Base-by-base conservation (phyloP, 1,284 basidiomycete species). In the Pseudozyma sp. region DNA sequence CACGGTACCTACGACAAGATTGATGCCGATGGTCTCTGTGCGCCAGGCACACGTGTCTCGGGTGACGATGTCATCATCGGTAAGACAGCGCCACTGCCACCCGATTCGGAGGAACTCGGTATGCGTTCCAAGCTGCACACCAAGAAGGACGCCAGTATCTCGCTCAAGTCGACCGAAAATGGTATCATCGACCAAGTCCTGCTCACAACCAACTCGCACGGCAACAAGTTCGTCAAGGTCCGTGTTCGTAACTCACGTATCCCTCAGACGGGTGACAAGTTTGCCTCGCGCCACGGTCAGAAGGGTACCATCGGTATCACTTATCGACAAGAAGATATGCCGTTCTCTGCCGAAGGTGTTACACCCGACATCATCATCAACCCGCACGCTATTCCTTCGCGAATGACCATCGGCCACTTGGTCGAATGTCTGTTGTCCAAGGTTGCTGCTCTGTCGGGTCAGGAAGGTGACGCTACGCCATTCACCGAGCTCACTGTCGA, bases 351-450 rank as follows among this genome's bases (percentile, higher is more conserved):
- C 5, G 94, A 98, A 84, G 97, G 97, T 66, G 93, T 98, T 79
- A 93, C 93, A 7, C 96, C 96, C 2, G 96, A 99, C 85, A 89
- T 99, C 81, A 91, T 99, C 87, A 99, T 99, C 87, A 99, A 99
- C 84, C 96, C 96, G 38, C 96, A 99, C 86, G 97, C 96, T 82
- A 98, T 99, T 87, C 96, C 96, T 6, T 98, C 96, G 68, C 96
- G 97, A 88, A 99, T 99, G 96, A 99, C 96, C 14, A 99, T 99
- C 83, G 96, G 96, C 14, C 97, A 99, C 87, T 91, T 99, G 89
- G 95, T 99, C 84, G 96, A 99, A 86, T 97, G 95, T 90, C 88
- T 99, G 52, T 88, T 99, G 50, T 95, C 93, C 38, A 99, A 99
- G 86, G 92, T 99, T 1, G 94, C 96, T 1, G 97, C 97, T 1